A percentile compares a stretch with the other conserved stretches of the same genome.
Conservation (phyloP, 345 rosid species). For the Microcos paniculata region DNA sequence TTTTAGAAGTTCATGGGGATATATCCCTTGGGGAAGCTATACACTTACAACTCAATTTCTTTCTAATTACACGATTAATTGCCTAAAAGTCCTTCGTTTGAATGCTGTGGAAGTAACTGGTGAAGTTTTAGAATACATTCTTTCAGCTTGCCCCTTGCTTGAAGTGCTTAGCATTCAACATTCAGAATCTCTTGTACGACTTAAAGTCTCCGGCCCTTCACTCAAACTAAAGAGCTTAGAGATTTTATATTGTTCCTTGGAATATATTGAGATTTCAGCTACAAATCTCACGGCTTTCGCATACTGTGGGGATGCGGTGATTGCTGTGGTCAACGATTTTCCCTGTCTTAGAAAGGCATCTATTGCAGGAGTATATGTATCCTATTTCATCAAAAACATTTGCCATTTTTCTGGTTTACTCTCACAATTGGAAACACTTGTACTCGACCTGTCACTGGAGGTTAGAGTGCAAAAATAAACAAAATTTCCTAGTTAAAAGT, state of each 20-base stretch:
- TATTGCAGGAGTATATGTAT: background rate
- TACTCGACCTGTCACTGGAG: background rate
- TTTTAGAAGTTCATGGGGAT: background rate
- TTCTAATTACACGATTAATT: background rate
- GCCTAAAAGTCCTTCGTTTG: background rate
- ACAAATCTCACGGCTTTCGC: background rate
- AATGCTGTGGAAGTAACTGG: background rate
- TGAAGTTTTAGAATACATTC: conserved; percentile 15
- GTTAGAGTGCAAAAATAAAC: background rate
- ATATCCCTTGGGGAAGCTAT: background rate
- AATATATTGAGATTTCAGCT: conserved; percentile 7
- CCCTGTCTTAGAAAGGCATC: conserved; percentile 12
- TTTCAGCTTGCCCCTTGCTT: conserved; percentile 16
- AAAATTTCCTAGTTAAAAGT: background rate
- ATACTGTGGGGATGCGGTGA: background rate
- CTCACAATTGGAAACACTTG: conserved; percentile 3
- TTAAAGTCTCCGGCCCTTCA: conserved; percentile 14
- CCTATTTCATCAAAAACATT: background rate
- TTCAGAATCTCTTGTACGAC: background rate
- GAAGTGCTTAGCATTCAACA: background rate
- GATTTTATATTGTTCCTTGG: background rate
- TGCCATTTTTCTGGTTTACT: background rate
- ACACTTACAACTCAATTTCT: conserved; percentile 1
- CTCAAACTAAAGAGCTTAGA: conserved; percentile 18
- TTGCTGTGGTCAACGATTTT: background rate